These are phyloP conservation scores for Diplodia corticola DNA, from an alignment of 2,329 filamentous ascomycete genomes.

Conservation along the genomic window DNA sequence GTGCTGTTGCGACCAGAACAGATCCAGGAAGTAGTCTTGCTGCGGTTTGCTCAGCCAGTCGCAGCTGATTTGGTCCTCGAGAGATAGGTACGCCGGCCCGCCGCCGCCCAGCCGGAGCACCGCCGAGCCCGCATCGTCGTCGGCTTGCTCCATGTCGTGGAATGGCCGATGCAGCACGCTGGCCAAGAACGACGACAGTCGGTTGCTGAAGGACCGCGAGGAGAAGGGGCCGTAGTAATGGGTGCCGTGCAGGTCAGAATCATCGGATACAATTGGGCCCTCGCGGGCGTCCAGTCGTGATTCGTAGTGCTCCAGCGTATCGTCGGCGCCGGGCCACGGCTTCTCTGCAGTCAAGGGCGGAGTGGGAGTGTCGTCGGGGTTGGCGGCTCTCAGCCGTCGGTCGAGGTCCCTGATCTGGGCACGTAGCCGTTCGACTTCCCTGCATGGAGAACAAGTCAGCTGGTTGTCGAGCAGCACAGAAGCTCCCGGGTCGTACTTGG, in stretches of 20 bases:
- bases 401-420: conserved; percentile 38
- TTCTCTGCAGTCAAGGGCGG: background rate
- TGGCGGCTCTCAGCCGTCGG: conserved; percentile 21
- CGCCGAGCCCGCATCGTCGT: background rate
- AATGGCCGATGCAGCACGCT: conserved; percentile 38
- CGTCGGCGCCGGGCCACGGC: background rate
- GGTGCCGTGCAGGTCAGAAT: background rate
- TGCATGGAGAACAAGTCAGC: conserved; percentile 30
- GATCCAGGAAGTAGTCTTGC: conserved; percentile 50
- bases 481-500: conserved; percentile 30
- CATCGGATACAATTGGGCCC: background rate
- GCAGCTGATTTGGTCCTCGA: conserved; percentile 20
- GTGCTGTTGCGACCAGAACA: conserved; percentile 54
- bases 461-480: background rate
- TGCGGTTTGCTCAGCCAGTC: conserved; percentile 42
- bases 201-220: conserved; percentile 48
- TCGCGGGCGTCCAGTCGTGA: background rate
- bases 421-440: conserved; percentile 43
- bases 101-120: background rate
- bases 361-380: background rate
- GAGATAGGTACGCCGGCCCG: background rate
- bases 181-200: conserved; percentile 43
- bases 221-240: conserved; percentile 48
- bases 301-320: conserved; percentile 11
- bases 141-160: background rate